These are phyloP conservation scores for Ephemerocybe angulata DNA, from an alignment of 768 basidiomycete species.

Conservation along the genomic window DNA sequence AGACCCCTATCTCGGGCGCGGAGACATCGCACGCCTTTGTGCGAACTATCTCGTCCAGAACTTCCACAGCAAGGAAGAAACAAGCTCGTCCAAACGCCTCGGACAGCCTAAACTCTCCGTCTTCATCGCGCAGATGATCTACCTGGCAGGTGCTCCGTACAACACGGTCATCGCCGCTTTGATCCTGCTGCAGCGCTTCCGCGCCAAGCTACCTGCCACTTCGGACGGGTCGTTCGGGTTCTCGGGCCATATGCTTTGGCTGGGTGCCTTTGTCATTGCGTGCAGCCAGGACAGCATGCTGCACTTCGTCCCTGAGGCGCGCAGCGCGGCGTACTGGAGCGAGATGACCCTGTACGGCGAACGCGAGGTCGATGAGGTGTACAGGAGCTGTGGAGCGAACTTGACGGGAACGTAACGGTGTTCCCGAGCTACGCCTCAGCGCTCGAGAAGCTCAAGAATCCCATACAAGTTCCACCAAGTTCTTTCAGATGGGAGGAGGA, in stretches of 20 bases:
- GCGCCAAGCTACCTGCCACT: constrained; percentile 7
- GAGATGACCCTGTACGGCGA: constrained; percentile 10
- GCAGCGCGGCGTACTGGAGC: constrained; percentile 14
- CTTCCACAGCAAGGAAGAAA: constrained; percentile 7
- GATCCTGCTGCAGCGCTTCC: constrained; percentile 17
- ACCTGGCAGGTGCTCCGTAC: constrained; percentile 12
- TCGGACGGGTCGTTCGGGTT: background rate
- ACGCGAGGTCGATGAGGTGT: constrained; percentile 11
- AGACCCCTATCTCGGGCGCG: constrained; percentile 8
- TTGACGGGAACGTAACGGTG: constrained; percentile 15
- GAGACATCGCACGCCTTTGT: constrained; percentile 6
- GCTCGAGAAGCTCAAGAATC: constrained; percentile 12
- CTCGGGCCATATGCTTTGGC: constrained; percentile 16
- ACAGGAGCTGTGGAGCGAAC: constrained; percentile 10
- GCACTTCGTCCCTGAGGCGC: constrained; percentile 3
- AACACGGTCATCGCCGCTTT: constrained; percentile 14
- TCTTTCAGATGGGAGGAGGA: background rate
- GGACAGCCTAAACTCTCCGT: constrained; percentile 11
- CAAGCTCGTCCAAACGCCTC: background rate
- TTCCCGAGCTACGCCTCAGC: constrained; percentile 14
- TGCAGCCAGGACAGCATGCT: constrained; percentile 14
- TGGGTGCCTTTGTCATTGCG: constrained; percentile 15
- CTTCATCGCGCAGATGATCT: constrained; percentile 16
- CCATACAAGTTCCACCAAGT: background rate
- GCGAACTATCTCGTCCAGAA: constrained; percentile 5